These are phyloP conservation scores for Fusarium lyarnte DNA, from an alignment of 2,329 filamentous ascomycete genomes.

Conservation along the genomic window DNA sequence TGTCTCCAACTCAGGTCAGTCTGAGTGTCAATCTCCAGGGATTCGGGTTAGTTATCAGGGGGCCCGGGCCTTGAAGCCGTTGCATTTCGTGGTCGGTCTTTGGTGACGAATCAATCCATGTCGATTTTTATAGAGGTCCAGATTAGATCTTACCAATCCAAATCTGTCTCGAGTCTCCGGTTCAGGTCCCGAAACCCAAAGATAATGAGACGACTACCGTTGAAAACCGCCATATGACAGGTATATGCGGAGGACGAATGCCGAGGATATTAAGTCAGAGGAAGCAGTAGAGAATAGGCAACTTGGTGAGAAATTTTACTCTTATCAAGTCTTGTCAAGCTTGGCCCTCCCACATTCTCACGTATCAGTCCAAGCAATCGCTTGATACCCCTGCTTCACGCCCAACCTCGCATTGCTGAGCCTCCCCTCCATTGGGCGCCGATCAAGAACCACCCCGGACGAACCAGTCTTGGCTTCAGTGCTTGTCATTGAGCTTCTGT, in stretches of 20 bases:
- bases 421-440: conserved; percentile 35
- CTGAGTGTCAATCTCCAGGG: conserved; percentile 6
- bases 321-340: conserved; percentile 16
- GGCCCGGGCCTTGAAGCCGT: conserved; percentile 2
- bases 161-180: conserved; percentile 23
- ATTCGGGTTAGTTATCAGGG: conserved; percentile 19
- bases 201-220: conserved; percentile 2
- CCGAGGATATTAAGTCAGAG: neutral
- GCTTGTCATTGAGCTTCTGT: conserved; percentile 27
- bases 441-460: conserved; percentile 30
- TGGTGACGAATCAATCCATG: conserved; percentile 11
- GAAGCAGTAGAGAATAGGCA: neutral
- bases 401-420: conserved; percentile 34
- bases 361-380: conserved; percentile 20
- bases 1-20: conserved; percentile 14
- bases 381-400: conserved; percentile 28
- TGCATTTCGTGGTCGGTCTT: neutral
- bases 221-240: conserved; percentile 21
- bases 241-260: conserved; percentile 4
- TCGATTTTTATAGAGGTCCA: neutral
- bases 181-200: conserved; percentile 24
- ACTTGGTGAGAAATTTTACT: neutral
- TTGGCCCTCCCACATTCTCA: conserved; percentile 5
- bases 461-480: conserved; percentile 24
- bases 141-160: conserved; percentile 15